phyloP scores from a whole-genome alignment of 345 rosid species.

The Erysimum cheiranthoides region DNA sequence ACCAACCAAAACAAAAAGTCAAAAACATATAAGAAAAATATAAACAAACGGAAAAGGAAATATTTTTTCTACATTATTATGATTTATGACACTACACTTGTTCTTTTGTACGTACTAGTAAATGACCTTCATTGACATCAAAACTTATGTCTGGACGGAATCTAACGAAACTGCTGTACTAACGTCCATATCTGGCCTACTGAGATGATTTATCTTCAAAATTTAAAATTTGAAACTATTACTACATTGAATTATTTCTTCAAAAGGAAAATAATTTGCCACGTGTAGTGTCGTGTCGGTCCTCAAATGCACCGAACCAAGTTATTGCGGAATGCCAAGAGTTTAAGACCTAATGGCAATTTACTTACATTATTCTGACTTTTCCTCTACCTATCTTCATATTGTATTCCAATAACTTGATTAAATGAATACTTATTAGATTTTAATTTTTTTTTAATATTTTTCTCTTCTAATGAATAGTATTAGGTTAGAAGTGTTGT shows the following conservation, averaged over 20 bases:
- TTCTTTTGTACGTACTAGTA: not conserved
- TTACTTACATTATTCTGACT: constrained; percentile 20
- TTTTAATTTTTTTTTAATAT: no score
- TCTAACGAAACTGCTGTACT: constrained; percentile 14
- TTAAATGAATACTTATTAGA: not conserved
- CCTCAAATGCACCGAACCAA: constrained; percentile 32
- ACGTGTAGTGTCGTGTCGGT: constrained; percentile 40
- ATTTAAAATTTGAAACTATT: constrained; percentile 7
- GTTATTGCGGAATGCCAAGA: constrained; percentile 26
- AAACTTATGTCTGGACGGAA: constrained; percentile 27
- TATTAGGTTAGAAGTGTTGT: not conserved
- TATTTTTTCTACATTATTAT: not conserved
- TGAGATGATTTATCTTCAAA: constrained; percentile 1
- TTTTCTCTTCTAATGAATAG: no score
- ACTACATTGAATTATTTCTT: not conserved
- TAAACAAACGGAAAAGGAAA: not conserved
- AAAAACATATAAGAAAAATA: not conserved
- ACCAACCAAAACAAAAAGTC: constrained; percentile 17
- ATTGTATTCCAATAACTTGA: not conserved
- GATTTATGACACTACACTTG: not conserved
- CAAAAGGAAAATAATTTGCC: constrained; percentile 3
- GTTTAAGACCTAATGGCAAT: constrained; percentile 5
- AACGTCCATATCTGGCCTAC: not conserved
- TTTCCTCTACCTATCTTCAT: not conserved
- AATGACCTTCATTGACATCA: constrained; percentile 19